Conservation (phyloP, 352 stramenopile species). For the Phytophthora boehmeriae region DNA sequence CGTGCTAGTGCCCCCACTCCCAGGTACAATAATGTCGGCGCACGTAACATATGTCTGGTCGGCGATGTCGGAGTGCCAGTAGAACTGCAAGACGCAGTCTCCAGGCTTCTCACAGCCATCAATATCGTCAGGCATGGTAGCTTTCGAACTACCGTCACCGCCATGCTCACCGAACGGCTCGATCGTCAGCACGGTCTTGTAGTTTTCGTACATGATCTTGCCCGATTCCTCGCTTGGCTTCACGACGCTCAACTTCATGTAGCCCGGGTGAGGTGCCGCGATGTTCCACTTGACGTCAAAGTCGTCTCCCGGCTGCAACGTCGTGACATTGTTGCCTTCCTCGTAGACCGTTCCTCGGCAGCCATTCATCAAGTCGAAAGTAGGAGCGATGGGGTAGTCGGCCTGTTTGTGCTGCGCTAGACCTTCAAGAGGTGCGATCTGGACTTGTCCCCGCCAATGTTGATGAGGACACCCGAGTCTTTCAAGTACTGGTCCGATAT, state of each 20-base stretch:
- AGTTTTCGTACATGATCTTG: conserved; percentile 54
- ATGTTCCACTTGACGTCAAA: conserved; percentile 52
- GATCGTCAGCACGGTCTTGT: conserved; percentile 36
- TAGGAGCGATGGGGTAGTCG: conserved; percentile 32
- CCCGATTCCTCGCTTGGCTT: conserved; percentile 48
- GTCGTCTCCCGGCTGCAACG: conserved; percentile 18
- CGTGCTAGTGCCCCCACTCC: conserved; percentile 17
- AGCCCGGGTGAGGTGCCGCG: conserved; percentile 59
- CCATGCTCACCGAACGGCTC: conserved; percentile 48
- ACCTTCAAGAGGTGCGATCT: conserved; percentile 37
- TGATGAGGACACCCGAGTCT: conserved; percentile 33
- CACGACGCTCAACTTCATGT: conserved; percentile 55
- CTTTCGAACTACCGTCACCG: conserved; percentile 30
- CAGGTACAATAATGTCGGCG: conserved; percentile 39
- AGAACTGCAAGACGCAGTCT: conserved; percentile 46
- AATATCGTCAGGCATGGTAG: conserved; percentile 44
- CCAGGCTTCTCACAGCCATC: conserved; percentile 40
- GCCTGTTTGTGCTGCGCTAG: conserved; percentile 33
- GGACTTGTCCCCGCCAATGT: conserved; percentile 37
- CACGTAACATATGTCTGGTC: conserved; percentile 47
- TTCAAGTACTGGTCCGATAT: conserved; percentile 37
- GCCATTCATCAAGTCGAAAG: conserved; percentile 44
- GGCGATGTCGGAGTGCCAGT: conserved; percentile 46
- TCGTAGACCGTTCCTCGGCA: conserved; percentile 46
- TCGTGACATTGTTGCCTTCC: conserved; percentile 36